Base-by-base conservation (phyloP, 805 yeast genomes). In the Kluyveromyces siamensis region DNA sequence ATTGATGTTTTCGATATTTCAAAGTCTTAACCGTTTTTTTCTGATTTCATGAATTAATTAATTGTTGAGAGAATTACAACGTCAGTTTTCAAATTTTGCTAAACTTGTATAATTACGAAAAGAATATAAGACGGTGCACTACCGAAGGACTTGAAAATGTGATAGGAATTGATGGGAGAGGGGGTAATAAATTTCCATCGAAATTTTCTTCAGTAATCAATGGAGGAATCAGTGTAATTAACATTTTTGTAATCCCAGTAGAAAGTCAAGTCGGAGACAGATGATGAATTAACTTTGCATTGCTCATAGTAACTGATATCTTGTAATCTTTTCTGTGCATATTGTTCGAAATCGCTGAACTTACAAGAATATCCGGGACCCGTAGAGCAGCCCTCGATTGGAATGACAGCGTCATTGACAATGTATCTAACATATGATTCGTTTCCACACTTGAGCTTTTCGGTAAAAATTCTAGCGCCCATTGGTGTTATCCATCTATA, bases 301-400 rank as follows among this genome's bases (percentile, higher is more conserved):
- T 66, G 66, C 18, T 57, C 50, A 33, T 52, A 55, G 53, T 62
- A 72, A 42, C 59, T 56, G 14, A 58, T 47, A 47, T 64, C 67
- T 6, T 56, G 51, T 46, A 70, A 48, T 54, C 69, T 65, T 16
- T 52, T 48, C 35, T 59, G 58, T 42, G 69, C 61, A 49, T 64
- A 65, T 6, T 58, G 50, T 49, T 61, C 56, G 54, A 61, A 73
- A 46, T 62, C 63, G 27, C 56, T 62, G 49, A 68, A 59, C 50
- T 69, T 67, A 60, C 81, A 72, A 38, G 75, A 66, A 59, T 70
- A 76, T 1, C 81, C 81, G 9, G 83, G 83, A 4, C 84, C 84
- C 40, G 66, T 59, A 40, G 70, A 65, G 59, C 83, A 78, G 38
- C 59, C 57, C 27, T 71, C 71, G 37, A 75, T 58, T 33, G 83